A percentile compares a stretch with the other conserved stretches of the same genome.
These are phyloP conservation scores for Kingdonia uniflora DNA, from an alignment of 164 flowering plant species.

Conservation along the genomic window DNA sequence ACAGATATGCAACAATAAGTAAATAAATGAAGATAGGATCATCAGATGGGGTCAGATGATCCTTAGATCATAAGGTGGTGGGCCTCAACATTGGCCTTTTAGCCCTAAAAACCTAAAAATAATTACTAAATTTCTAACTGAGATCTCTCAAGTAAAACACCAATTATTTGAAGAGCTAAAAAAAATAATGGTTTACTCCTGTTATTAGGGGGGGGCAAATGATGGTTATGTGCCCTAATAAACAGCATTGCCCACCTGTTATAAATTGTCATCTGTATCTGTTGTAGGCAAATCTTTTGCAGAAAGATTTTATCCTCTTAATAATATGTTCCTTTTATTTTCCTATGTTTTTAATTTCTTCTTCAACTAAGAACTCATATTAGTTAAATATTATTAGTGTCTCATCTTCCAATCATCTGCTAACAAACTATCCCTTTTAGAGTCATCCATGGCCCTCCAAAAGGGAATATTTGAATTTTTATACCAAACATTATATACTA, in stretches of 20 bases:
- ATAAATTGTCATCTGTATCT: too few species aligned
- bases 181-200: background rate
- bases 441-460: background rate
- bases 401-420: conserved; percentile 18
- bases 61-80: too few species aligned
- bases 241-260: conserved; percentile 8
- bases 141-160: background rate
- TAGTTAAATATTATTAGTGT: background rate
- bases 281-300: conserved; percentile 8
- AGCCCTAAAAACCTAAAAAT: background rate
- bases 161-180: background rate
- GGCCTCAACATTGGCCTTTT: too few species aligned
- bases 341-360: background rate
- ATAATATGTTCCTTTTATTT: background rate
- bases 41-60: too few species aligned
- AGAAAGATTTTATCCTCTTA: conserved; percentile 7
- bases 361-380: too few species aligned
- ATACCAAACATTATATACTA: too few species aligned
- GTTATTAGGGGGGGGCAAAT: conserved; percentile 9
- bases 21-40: too few species aligned
- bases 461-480: background rate
- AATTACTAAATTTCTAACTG: background rate
- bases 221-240: conserved; percentile 11
- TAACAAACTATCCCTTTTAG: conserved; percentile 12
- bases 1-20: too few species aligned